Conservation (phyloP, 164 flowering plant species). For the Vitis labrusca region DNA sequence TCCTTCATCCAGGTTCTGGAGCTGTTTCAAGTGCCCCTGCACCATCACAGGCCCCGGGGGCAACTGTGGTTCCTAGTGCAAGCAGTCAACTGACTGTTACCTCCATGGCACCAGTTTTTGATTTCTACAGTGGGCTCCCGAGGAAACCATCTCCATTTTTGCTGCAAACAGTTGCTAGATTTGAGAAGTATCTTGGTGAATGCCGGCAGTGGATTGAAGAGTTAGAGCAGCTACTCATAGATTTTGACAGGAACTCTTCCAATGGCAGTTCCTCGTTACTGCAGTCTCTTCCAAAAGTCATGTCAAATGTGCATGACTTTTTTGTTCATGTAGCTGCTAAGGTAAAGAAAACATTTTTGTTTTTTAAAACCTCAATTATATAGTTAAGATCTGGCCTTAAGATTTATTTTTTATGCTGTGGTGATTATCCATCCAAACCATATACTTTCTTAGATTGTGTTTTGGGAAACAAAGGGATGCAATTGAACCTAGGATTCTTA, state of each 20-base stretch:
- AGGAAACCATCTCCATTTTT: slow-evolving; percentile 87
- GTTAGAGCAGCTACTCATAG: slow-evolving; percentile 79
- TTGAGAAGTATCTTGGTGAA: slow-evolving; percentile 76
- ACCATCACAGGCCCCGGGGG: slow-evolving; percentile 59
- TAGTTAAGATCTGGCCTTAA: neutral
- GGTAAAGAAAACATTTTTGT: slow-evolving; percentile 37
- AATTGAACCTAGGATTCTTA: too few species aligned
- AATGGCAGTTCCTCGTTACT: slow-evolving; percentile 49
- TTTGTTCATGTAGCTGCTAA: slow-evolving; percentile 98
- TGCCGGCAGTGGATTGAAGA: slow-evolving; percentile 97
- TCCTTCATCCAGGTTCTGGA: slow-evolving; percentile 51
- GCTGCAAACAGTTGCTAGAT: slow-evolving; percentile 74
- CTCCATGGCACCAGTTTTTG: slow-evolving; percentile 67
- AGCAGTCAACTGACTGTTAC: slow-evolving; percentile 43
- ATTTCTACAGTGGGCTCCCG: slow-evolving; percentile 89
- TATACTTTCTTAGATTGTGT: neutral
- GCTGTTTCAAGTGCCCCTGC: slow-evolving; percentile 41
- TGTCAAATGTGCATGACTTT: slow-evolving; percentile 91
- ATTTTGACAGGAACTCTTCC: slow-evolving; percentile 49
- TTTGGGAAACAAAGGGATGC: too few species aligned
- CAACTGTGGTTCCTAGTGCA: slow-evolving; percentile 38
- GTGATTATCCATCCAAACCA: neutral
- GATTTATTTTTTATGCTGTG: neutral
- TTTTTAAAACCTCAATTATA: neutral
- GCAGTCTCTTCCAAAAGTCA: slow-evolving; percentile 88